Evolutionary conservation across 805 yeast genomes (phyloP).

Genomic region (Myxozyma monticola): DNA sequence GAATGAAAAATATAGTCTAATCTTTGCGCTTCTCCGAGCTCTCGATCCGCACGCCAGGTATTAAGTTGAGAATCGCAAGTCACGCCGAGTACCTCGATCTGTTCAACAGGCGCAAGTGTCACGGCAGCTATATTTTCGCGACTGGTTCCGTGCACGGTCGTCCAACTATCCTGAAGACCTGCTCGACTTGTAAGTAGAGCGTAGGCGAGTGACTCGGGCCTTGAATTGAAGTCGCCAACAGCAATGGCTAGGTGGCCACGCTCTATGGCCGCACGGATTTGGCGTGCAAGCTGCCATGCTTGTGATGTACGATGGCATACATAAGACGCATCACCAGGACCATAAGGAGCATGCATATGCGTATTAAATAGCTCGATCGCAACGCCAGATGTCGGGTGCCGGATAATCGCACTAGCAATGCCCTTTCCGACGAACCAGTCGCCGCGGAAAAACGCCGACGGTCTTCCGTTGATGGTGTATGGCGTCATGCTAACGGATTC

Average conservation of each 20-base stretch:
- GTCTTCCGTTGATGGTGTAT: slow-evolving; percentile 91
- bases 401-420: slow-evolving; percentile 69
- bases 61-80: slow-evolving; percentile 88
- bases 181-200: slow-evolving; percentile 69
- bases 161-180: slow-evolving; percentile 44
- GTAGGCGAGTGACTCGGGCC: slow-evolving; percentile 83
- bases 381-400: slow-evolving; percentile 47
- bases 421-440: slow-evolving; percentile 98
- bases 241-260: slow-evolving; percentile 85
- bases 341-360: slow-evolving; percentile 96
- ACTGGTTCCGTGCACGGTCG: slow-evolving; percentile 19
- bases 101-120: slow-evolving; percentile 44
- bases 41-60: slow-evolving; percentile 69
- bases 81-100: slow-evolving; percentile 71
- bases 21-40: slow-evolving; percentile 73
- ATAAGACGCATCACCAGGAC: slow-evolving; percentile 86
- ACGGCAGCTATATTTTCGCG: slow-evolving; percentile 11
- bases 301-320: slow-evolving; percentile 88
- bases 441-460: slow-evolving; percentile 89
- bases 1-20: slow-evolving; percentile 82
- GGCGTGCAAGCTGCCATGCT: slow-evolving; percentile 88
- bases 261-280: slow-evolving; percentile 58
- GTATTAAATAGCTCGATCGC: slow-evolving; percentile 78
- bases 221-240: slow-evolving; percentile 90
- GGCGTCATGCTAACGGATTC: slow-evolving; percentile 73